Conservation (phyloP, 345 rosid genomes). For the Triadica sebifera region DNA sequence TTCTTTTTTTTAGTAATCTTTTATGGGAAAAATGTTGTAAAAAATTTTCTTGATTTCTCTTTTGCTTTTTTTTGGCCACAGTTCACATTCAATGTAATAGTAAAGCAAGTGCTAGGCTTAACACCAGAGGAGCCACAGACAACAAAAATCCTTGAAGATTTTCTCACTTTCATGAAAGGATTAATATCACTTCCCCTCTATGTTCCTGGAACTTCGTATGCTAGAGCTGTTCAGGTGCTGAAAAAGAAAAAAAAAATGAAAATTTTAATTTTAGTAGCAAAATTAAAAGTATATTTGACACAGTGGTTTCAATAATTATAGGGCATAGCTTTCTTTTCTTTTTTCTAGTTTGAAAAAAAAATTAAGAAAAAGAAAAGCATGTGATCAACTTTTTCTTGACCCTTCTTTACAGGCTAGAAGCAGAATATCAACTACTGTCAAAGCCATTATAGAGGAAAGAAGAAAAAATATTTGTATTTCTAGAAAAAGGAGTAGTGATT, state of each 20-base stretch:
- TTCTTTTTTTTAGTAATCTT: background rate
- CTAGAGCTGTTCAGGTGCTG: constrained; percentile 55
- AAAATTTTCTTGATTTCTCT: background rate
- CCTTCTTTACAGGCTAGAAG: constrained; percentile 55
- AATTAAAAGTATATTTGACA: too few species aligned
- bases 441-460: constrained; percentile 49
- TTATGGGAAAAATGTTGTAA: background rate
- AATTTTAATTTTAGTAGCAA: too few species aligned
- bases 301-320: constrained; percentile 13
- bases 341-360: constrained; percentile 12
- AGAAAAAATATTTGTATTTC: constrained; percentile 10
- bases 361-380: constrained; percentile 35
- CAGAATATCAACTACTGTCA: constrained; percentile 49
- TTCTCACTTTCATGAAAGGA: constrained; percentile 54
- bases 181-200: constrained; percentile 52
- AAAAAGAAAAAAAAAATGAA: background rate
- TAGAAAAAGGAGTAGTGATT: constrained; percentile 29
- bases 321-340: background rate
- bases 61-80: constrained; percentile 24
- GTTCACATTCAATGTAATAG: constrained; percentile 67
- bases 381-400: constrained; percentile 33
- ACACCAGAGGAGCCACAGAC: constrained; percentile 45
- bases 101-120: constrained; percentile 56
- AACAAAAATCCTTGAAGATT: constrained; percentile 44
- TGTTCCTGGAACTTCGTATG: constrained; percentile 60